Conservation (phyloP, 2,329 filamentous ascomycete species). For the Neurospora sp. region DNA sequence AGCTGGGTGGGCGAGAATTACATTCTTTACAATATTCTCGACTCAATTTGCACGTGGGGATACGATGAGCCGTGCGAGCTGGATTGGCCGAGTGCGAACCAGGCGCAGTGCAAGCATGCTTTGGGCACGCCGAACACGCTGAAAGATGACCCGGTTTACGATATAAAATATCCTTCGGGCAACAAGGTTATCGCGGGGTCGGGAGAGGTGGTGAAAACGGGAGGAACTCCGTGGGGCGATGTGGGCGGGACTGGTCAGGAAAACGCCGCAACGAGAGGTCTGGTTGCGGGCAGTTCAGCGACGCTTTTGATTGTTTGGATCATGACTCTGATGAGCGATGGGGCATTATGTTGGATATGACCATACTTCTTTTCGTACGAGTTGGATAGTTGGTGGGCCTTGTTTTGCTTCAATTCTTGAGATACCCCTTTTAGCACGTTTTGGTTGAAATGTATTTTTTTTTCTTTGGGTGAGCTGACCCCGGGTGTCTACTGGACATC, state of each 20-base stretch:
- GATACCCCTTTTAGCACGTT: not conserved
- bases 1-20: slow-evolving; percentile 45
- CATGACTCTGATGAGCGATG: not conserved
- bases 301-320: not conserved
- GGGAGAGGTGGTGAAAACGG: slow-evolving; percentile 16
- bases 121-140: slow-evolving; percentile 28
- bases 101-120: slow-evolving; percentile 37
- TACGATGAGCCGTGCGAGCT: slow-evolving; percentile 41
- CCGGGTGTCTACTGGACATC: not conserved
- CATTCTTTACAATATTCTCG: slow-evolving; percentile 42
- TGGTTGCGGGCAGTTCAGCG: not conserved
- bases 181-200: slow-evolving; percentile 26
- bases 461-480: not conserved
- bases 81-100: slow-evolving; percentile 38
- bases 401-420: not conserved
- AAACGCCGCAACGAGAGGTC: not conserved
- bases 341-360: not conserved
- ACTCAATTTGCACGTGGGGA: slow-evolving; percentile 39
- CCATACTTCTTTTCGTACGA: not conserved
- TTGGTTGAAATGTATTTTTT: not conserved
- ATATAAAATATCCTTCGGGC: slow-evolving; percentile 42
- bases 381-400: not conserved
- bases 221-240: not conserved
- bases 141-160: slow-evolving; percentile 33
- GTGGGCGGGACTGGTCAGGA: not conserved